Evolutionary conservation across 2,329 filamentous ascomycete genomes (phyloP), one percentile per base, ranked within the genome.

Genomic region (Nigrograna mackinnonii): DNA sequence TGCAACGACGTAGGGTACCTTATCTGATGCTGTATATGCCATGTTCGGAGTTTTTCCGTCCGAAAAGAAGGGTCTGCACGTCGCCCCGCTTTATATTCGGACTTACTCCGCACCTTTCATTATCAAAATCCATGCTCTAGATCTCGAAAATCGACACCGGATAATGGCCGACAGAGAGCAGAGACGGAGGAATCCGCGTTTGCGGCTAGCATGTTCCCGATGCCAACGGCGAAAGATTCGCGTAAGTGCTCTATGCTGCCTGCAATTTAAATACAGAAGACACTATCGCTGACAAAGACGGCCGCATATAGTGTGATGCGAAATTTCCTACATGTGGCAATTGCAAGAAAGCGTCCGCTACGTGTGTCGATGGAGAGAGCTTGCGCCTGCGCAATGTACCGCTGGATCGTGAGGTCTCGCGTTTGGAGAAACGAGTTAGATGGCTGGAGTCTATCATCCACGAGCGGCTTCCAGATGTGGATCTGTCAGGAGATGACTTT

Each of bases 221-320:
- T 49, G 46, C 20, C 49, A 49, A 21, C 41, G 46, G 5, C 49
- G 49, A 13, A 49, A 52, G 14, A 49, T 49, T 11, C 49, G 49
- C 22, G 49, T 47, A 39, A 36, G 49, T 45, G 16, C 5, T 17
- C 11, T 24, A n/a, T n/a, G n/a, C n/a, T n/a, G n/a, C 11, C 31
- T 17, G 16, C 3, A 17, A 12, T 9, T 17, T 13, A 33, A 2
- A 9, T 17, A 12, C 31, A 33, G 20, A 22, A 12, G 11, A 2
- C 22, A 33, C 16, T 11, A 17, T 33, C 18, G 31, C 31, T 4
- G 18, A 33, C 31, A 33, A 12, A 12, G 31, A 33, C 16, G 9
- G n/a, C 31, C 11, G 16, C 24, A 11, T 12, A 28, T 28, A 49
- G 49, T 52, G 49, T 26, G 49, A 52, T 35, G 46, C 24, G 19